Evolutionary conservation across 2,329 filamentous ascomycete species (phyloP).

Genomic region (Exophiala oligosperma): DNA sequence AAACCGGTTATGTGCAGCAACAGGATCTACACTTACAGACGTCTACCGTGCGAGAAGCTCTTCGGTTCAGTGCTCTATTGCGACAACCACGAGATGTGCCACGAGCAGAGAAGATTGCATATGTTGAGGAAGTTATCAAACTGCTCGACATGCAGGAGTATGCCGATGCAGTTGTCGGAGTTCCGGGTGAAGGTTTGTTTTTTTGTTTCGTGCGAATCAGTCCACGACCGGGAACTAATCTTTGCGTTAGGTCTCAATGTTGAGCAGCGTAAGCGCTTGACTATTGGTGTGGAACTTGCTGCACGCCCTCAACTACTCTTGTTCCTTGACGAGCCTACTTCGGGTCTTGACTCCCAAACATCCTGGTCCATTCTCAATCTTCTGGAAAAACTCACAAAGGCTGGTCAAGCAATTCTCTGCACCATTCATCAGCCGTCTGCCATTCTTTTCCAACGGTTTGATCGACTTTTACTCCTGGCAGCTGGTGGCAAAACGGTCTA

Average conservation of each 20-base stretch:
- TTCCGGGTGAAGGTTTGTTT: slow-evolving; percentile 71
- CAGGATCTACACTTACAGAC: slow-evolving; percentile 86
- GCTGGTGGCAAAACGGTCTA: slow-evolving; percentile 67
- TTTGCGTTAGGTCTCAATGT: slow-evolving; percentile 50
- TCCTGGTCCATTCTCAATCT: slow-evolving; percentile 89
- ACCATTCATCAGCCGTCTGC: slow-evolving; percentile 95
- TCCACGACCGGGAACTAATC: not conserved
- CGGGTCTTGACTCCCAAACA: slow-evolving; percentile 87
- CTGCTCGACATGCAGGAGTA: slow-evolving; percentile 87
- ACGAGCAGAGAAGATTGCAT: slow-evolving; percentile 74
- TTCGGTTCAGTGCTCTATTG: slow-evolving; percentile 81
- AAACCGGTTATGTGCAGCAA: slow-evolving; percentile 89
- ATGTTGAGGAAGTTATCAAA: slow-evolving; percentile 90
- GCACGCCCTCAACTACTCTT: slow-evolving; percentile 83
- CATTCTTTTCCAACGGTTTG: slow-evolving; percentile 86
- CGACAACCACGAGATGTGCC: slow-evolving; percentile 75
- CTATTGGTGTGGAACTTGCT: slow-evolving; percentile 88
- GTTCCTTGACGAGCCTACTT: slow-evolving; percentile 95
- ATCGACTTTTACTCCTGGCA: slow-evolving; percentile 63
- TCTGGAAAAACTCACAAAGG: slow-evolving; percentile 83
- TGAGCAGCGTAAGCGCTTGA: slow-evolving; percentile 72
- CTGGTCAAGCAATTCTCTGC: slow-evolving; percentile 89
- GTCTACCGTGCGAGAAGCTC: slow-evolving; percentile 80
- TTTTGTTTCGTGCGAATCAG: not conserved
- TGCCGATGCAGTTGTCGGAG: slow-evolving; percentile 85